These are phyloP conservation scores for Colletotrichum sp. DNA, from an alignment of 2,329 filamentous ascomycete species.

Conservation along the genomic window DNA sequence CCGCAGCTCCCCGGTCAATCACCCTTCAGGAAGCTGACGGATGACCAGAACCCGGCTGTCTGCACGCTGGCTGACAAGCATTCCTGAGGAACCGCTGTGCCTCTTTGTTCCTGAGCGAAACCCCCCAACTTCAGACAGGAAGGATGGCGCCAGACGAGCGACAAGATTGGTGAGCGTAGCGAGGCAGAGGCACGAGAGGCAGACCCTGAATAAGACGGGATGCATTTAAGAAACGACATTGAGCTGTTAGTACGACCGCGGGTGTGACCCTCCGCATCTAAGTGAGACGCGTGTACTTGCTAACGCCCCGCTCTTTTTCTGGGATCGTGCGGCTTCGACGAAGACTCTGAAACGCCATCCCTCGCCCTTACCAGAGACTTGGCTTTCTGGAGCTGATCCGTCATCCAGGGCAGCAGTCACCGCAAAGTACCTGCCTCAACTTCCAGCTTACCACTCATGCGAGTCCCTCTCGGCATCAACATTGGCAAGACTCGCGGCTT, in stretches of 20 bases:
- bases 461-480: neutral
- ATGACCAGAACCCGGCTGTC: neutral
- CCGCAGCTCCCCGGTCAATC: neutral
- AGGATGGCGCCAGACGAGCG: neutral
- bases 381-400: slow-evolving; percentile 13
- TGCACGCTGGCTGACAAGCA: neutral
- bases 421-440: neutral
- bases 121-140: neutral
- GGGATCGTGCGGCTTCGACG: slow-evolving; percentile 14
- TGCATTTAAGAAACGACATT: neutral
- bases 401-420: neutral
- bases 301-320: slow-evolving; percentile 9
- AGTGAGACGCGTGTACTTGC: slow-evolving; percentile 18
- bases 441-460: neutral
- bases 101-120: neutral
- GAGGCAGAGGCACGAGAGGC: neutral
- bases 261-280: slow-evolving; percentile 5
- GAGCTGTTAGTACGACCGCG: neutral
- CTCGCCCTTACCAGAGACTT: neutral
- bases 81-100: neutral
- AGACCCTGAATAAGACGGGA: slow-evolving; percentile 5
- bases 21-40: slow-evolving; percentile 3
- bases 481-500: neutral
- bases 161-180: neutral
- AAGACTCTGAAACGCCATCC: slow-evolving; percentile 21